A percentile compares a stretch with the other conserved stretches of the same genome.
Conservation (phyloP, 192 early-diverging fungal genomes). For the Tieghemiomyces parasiticus region DNA sequence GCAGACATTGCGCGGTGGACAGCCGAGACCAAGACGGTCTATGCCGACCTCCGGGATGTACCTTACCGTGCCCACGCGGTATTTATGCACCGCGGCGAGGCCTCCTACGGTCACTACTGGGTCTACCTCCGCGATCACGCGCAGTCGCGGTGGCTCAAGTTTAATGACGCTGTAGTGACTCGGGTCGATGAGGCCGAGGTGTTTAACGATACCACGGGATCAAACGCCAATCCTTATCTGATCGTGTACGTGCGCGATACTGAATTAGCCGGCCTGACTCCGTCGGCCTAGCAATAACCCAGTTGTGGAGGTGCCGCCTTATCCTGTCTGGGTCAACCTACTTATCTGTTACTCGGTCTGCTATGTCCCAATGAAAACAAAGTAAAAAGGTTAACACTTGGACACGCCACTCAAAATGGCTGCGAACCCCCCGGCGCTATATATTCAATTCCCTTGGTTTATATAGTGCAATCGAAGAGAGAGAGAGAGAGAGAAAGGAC, state of each 20-base stretch:
- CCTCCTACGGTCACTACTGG: constrained; percentile 69
- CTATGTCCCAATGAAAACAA: neutral
- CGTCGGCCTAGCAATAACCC: neutral
- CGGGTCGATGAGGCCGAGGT: constrained; percentile 38
- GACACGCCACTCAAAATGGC: neutral
- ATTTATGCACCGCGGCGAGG: constrained; percentile 54
- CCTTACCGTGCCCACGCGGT: constrained; percentile 58
- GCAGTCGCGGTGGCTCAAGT: constrained; percentile 48
- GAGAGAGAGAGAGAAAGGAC: too few species aligned
- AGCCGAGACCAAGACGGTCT: constrained; percentile 18
- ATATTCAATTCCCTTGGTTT: neutral
- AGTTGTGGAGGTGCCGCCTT: neutral
- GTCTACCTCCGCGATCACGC: constrained; percentile 47
- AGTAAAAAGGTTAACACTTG: neutral
- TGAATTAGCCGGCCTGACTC: constrained; percentile 10
- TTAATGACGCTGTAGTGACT: constrained; percentile 53
- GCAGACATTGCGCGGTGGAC: constrained; percentile 12
- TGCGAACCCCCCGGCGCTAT: neutral
- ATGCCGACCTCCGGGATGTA: constrained; percentile 17
- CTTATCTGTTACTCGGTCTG: neutral
- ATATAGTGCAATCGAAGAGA: too few species aligned
- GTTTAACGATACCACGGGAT: constrained; percentile 31
- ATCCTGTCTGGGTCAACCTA: neutral
- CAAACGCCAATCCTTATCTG: constrained; percentile 53
- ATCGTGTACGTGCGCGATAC: constrained; percentile 43